Evolutionary conservation across 2,329 filamentous ascomycete species (phyloP).

Genomic region (Ceratocystis smalleyi): DNA sequence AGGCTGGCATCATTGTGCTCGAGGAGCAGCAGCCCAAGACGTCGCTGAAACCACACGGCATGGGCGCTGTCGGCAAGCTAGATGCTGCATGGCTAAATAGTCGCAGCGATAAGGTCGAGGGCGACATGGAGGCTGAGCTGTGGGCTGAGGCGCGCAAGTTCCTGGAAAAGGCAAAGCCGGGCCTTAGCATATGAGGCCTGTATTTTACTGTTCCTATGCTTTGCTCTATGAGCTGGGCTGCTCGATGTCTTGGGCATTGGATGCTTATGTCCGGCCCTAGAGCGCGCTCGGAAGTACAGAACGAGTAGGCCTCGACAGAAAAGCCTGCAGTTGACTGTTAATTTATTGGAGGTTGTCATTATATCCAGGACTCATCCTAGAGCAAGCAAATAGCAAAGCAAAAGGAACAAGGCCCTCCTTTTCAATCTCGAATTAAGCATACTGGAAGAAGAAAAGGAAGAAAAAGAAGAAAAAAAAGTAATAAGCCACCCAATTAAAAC

Average conservation of each 20-base stretch:
- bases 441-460: background rate
- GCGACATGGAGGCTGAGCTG: conserved; percentile 70
- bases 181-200: background rate
- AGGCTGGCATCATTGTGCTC: conserved; percentile 56
- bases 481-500: background rate
- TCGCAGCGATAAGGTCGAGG: conserved; percentile 63
- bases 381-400: background rate
- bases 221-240: background rate
- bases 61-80: conserved; percentile 43
- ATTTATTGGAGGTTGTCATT: background rate
- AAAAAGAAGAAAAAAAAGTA: background rate
- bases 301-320: background rate
- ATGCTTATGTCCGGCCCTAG: background rate
- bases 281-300: background rate
- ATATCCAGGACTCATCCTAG: background rate
- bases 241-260: too few species aligned
- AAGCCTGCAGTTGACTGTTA: too few species aligned
- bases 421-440: background rate
- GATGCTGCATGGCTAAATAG: conserved; percentile 87
- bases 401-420: background rate
- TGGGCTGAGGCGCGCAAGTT: conserved; percentile 37
- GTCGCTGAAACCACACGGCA: conserved; percentile 38
- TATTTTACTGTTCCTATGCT: background rate
- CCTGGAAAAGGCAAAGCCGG: conserved; percentile 23
- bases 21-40: conserved; percentile 19